Conservation (phyloP, 176 grass and related monocot species). For the Coix lacrymajobi region DNA sequence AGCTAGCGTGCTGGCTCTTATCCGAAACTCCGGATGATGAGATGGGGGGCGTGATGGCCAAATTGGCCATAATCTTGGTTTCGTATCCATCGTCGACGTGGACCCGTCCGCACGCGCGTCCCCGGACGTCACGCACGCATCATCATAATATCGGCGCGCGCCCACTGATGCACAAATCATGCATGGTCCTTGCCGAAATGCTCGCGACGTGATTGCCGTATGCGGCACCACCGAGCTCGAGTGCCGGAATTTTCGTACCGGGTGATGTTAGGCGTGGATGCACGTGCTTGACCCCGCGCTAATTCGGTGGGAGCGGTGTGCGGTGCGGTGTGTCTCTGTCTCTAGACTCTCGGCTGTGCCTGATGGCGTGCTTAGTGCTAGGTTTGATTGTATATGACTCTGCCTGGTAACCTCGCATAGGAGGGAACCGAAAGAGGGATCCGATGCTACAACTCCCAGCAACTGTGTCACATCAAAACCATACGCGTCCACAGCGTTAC, state of each 20-base stretch:
- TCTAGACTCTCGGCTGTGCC: neutral
- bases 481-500: neutral
- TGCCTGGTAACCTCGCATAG: neutral
- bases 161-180: neutral
- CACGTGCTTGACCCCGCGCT: neutral
- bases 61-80: neutral
- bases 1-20: neutral
- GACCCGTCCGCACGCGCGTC: neutral
- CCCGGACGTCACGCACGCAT: neutral
- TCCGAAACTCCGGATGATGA: constrained; percentile 17
- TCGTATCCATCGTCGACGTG: neutral
- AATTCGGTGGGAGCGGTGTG: neutral
- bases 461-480: neutral
- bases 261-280: neutral
- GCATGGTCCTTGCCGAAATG: neutral
- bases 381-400: neutral
- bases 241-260: neutral
- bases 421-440: neutral
- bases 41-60: neutral
- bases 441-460: neutral
- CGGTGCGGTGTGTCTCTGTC: no score
- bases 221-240: neutral
- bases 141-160: neutral
- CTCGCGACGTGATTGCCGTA: constrained; percentile 11
- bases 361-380: neutral